Percentiles rank a stretch among this genome's conserved stretches.
Conservation (phyloP, 148 eudicot genomes). For the Polygonum maritimum region DNA sequence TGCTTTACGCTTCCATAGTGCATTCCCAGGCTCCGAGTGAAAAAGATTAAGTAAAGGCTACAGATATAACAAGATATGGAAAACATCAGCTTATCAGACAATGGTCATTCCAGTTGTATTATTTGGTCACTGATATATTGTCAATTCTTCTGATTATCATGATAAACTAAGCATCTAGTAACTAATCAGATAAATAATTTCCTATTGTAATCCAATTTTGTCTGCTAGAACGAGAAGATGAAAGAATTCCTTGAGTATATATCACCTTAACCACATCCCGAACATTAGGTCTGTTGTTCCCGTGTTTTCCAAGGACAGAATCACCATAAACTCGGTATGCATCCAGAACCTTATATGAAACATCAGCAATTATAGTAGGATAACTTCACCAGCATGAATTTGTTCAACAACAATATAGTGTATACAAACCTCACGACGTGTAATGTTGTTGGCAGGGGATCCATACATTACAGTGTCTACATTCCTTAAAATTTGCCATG, state of each 20-base stretch:
- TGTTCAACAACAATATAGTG: not conserved
- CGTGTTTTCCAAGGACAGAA: constrained; percentile 60
- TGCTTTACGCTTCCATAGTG: constrained; percentile 77
- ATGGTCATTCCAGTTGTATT: not conserved
- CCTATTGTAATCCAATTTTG: not conserved
- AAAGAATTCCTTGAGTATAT: not conserved
- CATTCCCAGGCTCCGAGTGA: constrained; percentile 76
- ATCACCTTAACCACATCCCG: constrained; percentile 76
- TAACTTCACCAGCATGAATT: not conserved
- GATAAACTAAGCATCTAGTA: not conserved
- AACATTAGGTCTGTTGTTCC: constrained; percentile 54
- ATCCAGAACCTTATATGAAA: constrained; percentile 51
- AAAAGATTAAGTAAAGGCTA: constrained; percentile 87
- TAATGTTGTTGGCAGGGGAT: constrained; percentile 47
- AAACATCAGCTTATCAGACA: not conserved
- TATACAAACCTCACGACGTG: constrained; percentile 69
- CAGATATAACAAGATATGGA: constrained; percentile 12
- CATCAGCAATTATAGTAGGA: not conserved
- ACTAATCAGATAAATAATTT: not conserved
- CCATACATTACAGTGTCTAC: constrained; percentile 84
- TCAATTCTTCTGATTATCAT: not conserved
- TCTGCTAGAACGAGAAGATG: not conserved
- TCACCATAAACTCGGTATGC: constrained; percentile 78
- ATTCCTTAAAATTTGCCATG: constrained; percentile 65
- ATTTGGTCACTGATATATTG: not conserved